Base-by-base conservation (phyloP, 2,329 filamentous ascomycete species). In the Lasiodiplodia hormozganensis region DNA sequence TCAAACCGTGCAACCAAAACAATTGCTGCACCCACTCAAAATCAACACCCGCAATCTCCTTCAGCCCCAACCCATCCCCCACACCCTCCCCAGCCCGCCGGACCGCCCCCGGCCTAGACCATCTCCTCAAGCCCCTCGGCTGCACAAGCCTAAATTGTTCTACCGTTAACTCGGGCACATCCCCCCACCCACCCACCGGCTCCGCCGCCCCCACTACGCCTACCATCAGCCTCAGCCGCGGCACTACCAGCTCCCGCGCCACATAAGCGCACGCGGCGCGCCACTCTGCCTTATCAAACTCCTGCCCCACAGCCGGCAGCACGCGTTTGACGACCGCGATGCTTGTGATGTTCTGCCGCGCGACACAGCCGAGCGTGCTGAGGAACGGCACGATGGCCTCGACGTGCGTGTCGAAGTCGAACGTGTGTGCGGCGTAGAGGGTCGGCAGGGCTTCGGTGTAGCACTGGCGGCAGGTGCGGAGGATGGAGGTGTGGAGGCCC, bases 351-450 rank as follows among this genome's bases (percentile, higher is more conserved):
- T 85, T 78, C 10, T 76, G 74, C 38, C 85, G 81, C 2, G 85
- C 83, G 21, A 76, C 72, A 0, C 83, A 81, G 2, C 85, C 86
- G 40, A 89, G 81, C 74, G 90, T 87, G 36, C 80, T 79, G 52
- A 90, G 79, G 74, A 90, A 90, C 0, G 88, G 87, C 0, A 85
- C 82, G 5, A 88, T 82, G 16, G 88, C 86, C 76, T 90, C 88
- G 70, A 90, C 81, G 76, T 87, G 82, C 58, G 82, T 82, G 70
- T 85, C 85, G 75, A 90, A 90, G 72, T 86, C 84, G 75, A 90
- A 90, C 0, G 80, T 79, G 74, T 89, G 86, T 66, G 76, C 79
- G 8, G 80, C 81, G 76, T 90, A 90, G 3, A 90, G 79, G 16
- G 87, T 74, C 68, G 85, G 81, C 3, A 84, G 79, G 18, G 85